Conservation (phyloP, 768 basidiomycete species). For the Symmetrospora coprosmae region DNA sequence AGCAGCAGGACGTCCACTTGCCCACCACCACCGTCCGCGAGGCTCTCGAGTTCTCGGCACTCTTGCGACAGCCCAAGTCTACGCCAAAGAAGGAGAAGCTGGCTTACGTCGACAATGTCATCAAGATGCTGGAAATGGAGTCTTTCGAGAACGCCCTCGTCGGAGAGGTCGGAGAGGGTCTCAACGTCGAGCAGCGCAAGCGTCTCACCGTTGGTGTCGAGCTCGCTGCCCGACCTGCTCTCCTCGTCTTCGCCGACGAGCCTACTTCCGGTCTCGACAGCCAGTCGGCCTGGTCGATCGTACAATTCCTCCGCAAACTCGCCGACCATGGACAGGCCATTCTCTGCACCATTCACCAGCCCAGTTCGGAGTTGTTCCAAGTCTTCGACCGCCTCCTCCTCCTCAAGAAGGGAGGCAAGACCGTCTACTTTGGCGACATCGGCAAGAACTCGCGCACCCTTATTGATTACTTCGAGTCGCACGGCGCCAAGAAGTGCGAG, state of each 20-base stretch:
- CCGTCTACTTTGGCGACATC: constrained; percentile 54
- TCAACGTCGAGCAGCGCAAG: constrained; percentile 40
- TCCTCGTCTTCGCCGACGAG: constrained; percentile 74
- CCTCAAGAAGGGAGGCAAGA: constrained; percentile 61
- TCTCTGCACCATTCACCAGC: constrained; percentile 60
- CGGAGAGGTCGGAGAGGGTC: constrained; percentile 39
- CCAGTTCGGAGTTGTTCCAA: constrained; percentile 35
- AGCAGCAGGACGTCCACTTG: constrained; percentile 38
- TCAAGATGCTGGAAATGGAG: constrained; percentile 40
- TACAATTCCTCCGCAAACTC: constrained; percentile 54
- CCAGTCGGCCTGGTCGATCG: constrained; percentile 38
- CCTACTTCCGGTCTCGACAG: constrained; percentile 57
- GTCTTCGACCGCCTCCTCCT: constrained; percentile 47
- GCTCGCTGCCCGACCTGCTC: constrained; percentile 67
- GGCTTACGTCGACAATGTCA: constrained; percentile 39
- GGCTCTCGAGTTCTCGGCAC: constrained; percentile 39
- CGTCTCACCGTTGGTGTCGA: constrained; percentile 70
- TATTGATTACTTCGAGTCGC: constrained; percentile 61
- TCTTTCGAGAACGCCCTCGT: constrained; percentile 41
- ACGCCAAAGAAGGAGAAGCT: constrained; percentile 37
- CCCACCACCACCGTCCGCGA: constrained; percentile 39
- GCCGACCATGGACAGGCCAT: constrained; percentile 74
- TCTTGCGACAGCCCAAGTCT: constrained; percentile 38
- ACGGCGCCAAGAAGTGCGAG: constrained; percentile 52
- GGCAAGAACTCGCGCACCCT: constrained; percentile 50